Percentiles rank a stretch among this genome's conserved stretches.
phyloP scores from a whole-genome alignment of 306 rosid genomes.

The Glycyrrhiza uralensis region DNA sequence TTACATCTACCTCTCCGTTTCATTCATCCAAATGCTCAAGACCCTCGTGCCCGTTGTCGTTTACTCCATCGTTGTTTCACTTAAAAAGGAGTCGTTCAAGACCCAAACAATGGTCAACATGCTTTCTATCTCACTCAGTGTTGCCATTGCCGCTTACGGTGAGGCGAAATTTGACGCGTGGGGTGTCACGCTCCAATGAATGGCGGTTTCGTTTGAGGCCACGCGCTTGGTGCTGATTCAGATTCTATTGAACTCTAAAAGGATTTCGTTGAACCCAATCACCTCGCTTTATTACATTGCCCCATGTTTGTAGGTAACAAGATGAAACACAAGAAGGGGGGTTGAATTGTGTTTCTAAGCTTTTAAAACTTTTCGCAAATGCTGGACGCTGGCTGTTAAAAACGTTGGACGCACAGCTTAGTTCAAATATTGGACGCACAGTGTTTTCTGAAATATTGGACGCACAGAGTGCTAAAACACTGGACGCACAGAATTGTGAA shows the following conservation, averaged over 20 bases:
- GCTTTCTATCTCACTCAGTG: constrained; percentile 85
- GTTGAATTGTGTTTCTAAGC: too few relatives aligned
- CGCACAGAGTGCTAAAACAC: too few relatives aligned
- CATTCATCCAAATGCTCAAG: constrained; percentile 92
- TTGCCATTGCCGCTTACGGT: constrained; percentile 85
- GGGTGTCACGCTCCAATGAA: constrained; percentile 68
- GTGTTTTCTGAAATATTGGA: too few relatives aligned
- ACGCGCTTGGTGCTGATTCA: constrained; percentile 84
- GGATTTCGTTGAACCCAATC: constrained; percentile 80
- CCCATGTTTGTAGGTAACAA: too few relatives aligned
- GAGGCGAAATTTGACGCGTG: constrained; percentile 69
- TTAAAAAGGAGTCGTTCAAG: constrained; percentile 66
- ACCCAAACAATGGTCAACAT: constrained; percentile 74
- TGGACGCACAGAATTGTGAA: too few relatives aligned
- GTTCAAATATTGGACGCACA: too few relatives aligned
- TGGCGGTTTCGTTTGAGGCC: constrained; percentile 88
- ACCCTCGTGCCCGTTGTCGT: constrained; percentile 96
- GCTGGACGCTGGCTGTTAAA: too few relatives aligned
- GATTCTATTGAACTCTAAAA: constrained; percentile 74
- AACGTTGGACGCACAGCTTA: too few relatives aligned
- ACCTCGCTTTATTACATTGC: constrained; percentile 91
- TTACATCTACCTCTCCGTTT: constrained; percentile 79
- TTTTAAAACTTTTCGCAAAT: too few relatives aligned
- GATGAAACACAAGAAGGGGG: too few relatives aligned
- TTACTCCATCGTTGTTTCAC: constrained; percentile 63